Percentiles rank a stretch among this genome's conserved stretches.
Evolutionary conservation across 768 basidiomycete genomes (phyloP).

Genomic region (Leccinellum albellum): DNA sequence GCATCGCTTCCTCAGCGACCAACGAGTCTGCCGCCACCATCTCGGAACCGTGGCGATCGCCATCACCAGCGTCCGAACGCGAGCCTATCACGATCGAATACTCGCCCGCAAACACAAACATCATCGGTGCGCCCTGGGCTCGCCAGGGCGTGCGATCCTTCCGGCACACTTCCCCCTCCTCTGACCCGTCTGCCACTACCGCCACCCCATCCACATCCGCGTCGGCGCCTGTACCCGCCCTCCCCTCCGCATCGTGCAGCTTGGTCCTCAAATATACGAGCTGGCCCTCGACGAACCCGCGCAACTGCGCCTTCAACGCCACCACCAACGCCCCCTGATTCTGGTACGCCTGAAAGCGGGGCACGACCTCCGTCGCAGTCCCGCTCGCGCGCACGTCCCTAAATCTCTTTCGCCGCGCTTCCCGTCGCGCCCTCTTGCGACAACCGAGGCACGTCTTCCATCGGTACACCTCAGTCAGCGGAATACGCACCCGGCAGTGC

Average conservation of each 20-base stretch:
- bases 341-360: conserved; percentile 20
- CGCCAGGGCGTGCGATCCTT: background rate
- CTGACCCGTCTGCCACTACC: background rate
- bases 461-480: conserved; percentile 35
- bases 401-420: background rate
- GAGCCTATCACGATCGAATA: conserved; percentile 19
- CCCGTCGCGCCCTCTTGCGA: conserved; percentile 21
- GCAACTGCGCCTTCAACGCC: conserved; percentile 15
- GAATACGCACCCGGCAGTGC: conserved; percentile 36
- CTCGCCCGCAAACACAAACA: conserved; percentile 25
- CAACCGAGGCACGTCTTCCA: conserved; percentile 41
- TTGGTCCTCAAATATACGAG: conserved; percentile 21
- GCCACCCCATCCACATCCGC: background rate
- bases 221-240: background rate
- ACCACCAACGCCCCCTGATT: conserved; percentile 11
- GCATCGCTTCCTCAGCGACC: conserved; percentile 7
- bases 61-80: background rate
- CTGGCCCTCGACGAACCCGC: conserved; percentile 23
- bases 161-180: background rate
- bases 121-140: background rate
- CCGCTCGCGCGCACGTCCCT: background rate
- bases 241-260: background rate
- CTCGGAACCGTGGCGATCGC: background rate
- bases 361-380: background rate
- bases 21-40: background rate